Conservation (phyloP, 2,329 filamentous ascomycete species). For the Blastomyces gilchristii region DNA sequence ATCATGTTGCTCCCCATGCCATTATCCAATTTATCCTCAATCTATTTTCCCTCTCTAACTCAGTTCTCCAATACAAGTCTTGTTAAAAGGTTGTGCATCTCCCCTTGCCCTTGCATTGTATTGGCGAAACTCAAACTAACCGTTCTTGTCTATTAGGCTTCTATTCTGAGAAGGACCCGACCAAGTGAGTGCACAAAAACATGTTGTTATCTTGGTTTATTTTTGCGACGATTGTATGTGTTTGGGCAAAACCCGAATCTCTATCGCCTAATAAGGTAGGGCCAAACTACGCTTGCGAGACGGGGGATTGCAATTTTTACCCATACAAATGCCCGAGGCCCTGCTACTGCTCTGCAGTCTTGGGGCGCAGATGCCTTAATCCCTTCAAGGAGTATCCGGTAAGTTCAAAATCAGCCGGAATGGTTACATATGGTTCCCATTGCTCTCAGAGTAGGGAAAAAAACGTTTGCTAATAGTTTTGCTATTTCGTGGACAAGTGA, state of each 20-base stretch:
- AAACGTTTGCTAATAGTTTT: background rate
- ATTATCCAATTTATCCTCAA: background rate
- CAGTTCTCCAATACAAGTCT: background rate
- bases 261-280: background rate
- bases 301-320: background rate
- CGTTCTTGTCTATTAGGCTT: background rate
- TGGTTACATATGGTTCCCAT: background rate
- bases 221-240: background rate
- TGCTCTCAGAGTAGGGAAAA: background rate
- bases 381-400: background rate
- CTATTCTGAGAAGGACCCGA: background rate
- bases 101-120: background rate
- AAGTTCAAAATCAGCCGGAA: background rate
- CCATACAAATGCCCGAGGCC: background rate
- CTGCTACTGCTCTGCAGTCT: background rate
- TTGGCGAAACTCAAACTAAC: background rate
- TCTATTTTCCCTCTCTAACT: background rate
- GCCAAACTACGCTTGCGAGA: slow-evolving; percentile 1
- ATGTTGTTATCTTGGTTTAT: background rate
- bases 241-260: background rate
- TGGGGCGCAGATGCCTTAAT: background rate
- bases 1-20: background rate
- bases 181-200: background rate
- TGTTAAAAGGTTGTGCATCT: background rate
- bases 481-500: background rate